Percentiles rank a stretch among this genome's conserved stretches.
Conservation (phyloP, 2,329 filamentous ascomycete species). For the Diplodia corticola region DNA sequence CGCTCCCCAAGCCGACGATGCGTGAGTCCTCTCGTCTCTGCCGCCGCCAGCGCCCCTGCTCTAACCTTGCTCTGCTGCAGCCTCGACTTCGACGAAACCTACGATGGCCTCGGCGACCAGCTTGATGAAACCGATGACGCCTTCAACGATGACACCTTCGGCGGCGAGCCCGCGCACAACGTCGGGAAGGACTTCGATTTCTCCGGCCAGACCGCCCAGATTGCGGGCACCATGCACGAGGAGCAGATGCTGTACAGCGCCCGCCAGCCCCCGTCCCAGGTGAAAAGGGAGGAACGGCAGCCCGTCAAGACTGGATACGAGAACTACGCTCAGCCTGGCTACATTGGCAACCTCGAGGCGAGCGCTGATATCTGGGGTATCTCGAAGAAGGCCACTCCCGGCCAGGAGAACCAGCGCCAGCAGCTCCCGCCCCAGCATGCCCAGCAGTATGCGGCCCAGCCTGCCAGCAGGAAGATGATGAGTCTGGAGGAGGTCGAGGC, state of each 20-base stretch:
- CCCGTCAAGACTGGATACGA: slow-evolving; percentile 83
- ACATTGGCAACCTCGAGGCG: slow-evolving; percentile 85
- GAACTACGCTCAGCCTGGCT: slow-evolving; percentile 80
- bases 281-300: slow-evolving; percentile 51
- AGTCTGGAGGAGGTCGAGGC: slow-evolving; percentile 97
- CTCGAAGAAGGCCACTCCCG: slow-evolving; percentile 54
- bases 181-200: slow-evolving; percentile 97
- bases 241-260: slow-evolving; percentile 84
- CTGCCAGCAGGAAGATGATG: slow-evolving; percentile 72
- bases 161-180: slow-evolving; percentile 50
- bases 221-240: slow-evolving; percentile 82
- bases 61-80: slow-evolving; percentile 47
- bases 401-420: slow-evolving; percentile 30
- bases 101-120: slow-evolving; percentile 88
- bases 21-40: slow-evolving; percentile 44
- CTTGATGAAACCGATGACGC: slow-evolving; percentile 90
- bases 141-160: slow-evolving; percentile 96
- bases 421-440: slow-evolving; percentile 30
- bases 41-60: slow-evolving; percentile 37
- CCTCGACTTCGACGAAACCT: slow-evolving; percentile 93
- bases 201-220: slow-evolving; percentile 86
- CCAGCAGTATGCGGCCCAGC: slow-evolving; percentile 33
- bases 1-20: slow-evolving; percentile 58
- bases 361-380: slow-evolving; percentile 91
- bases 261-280: slow-evolving; percentile 62